These are phyloP conservation scores for Cornus florida DNA, from an alignment of 148 eudicot species.

Conservation along the genomic window DNA sequence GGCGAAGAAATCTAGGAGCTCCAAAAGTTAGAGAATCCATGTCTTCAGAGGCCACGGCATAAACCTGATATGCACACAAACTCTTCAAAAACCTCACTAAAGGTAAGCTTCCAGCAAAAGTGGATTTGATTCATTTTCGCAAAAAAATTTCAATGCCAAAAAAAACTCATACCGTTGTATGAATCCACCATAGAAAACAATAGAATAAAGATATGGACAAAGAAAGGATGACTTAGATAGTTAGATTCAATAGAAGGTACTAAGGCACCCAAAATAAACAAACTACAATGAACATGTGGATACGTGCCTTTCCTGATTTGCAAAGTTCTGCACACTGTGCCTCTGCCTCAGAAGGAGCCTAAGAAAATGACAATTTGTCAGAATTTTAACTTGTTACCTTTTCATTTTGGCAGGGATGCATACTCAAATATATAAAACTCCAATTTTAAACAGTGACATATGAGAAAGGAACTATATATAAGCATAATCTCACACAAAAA, in stretches of 20 bases:
- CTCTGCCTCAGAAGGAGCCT: slow-evolving; percentile 99
- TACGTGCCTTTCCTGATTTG: slow-evolving; percentile 81
- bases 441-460: neutral
- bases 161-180: neutral
- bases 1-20: slow-evolving; percentile 91
- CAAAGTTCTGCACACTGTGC: slow-evolving; percentile 98
- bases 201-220: neutral
- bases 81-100: neutral
- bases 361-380: slow-evolving; percentile 6
- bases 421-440: neutral
- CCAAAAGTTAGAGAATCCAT: slow-evolving; percentile 99
- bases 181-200: neutral
- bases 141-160: neutral
- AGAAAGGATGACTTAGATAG: neutral
- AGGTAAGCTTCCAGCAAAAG: neutral
- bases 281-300: neutral
- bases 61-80: slow-evolving; percentile 51
- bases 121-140: neutral
- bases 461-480: slow-evolving; percentile 1
- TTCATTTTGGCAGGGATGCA: neutral
- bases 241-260: neutral
- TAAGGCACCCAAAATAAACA: slow-evolving; percentile 1
- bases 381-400: neutral
- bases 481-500: neutral
- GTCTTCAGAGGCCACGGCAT: slow-evolving; percentile 98